Base-by-base conservation (phyloP, 192 early-diverging fungal species). In the Coemansia sp. region DNA sequence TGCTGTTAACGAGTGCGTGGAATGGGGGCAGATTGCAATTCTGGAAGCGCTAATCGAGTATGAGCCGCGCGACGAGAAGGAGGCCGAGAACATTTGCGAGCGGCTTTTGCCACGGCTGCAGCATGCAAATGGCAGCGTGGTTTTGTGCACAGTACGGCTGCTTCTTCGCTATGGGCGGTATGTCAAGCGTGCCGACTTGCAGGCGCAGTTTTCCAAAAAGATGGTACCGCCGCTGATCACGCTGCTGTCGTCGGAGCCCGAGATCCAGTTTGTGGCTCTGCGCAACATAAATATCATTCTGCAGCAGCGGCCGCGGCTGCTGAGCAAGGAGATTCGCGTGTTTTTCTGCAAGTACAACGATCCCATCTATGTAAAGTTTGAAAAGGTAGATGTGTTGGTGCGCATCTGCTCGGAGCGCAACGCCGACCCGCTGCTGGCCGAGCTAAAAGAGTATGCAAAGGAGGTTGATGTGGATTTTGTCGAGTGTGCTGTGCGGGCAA, bases 281-380 rank as follows among this genome's bases (percentile, higher is more conserved):
- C 85, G 96, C 67, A 98, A 97, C 65, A 97, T 98, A 64, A 94
- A 90, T 71, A 68, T 98, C 16, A 95, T 98, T 46, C 76, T 97
- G 45, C 96, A 98, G 74, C 86, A 84, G 67, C 85, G 88, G 17
- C 84, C 90, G 12, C 88, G 91, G 51, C 82, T 97, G 52, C 76
- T 98, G 40, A 84, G 72, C 51, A 90, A 94, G 60, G 94, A 98
- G 57, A 93, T 96, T 43, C 83, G 93, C 26, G 94, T 97, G 16
- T 98, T 98, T 71, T 98, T 96, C 67, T 94, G 91, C 77, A 94
- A 94, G 68, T 98, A 94, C 81, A 97, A 98, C 72, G 96, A 98
- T 77, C 93, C 96, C 21, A 89, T 89, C 17, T 98, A 96, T 56
- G 93, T 98, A 59, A 98, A 98, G 71, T 79, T 88, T 32, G 94